phyloP scores from a whole-genome alignment of 768 basidiomycete species.

The Cystobasidium tubakii region DNA sequence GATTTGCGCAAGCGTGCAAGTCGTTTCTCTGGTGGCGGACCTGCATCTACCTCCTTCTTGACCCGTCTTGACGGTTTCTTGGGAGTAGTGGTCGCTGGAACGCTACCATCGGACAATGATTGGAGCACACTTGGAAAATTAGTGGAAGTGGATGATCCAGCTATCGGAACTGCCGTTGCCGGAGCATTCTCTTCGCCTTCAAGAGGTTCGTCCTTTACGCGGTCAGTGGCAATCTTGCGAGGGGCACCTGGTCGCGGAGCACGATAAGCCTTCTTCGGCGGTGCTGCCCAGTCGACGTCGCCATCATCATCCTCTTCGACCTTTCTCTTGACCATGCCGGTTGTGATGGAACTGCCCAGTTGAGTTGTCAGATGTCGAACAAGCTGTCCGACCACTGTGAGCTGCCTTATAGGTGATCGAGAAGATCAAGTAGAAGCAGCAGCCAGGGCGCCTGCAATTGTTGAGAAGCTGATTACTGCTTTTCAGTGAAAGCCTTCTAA shows the following conservation, averaged over 20 bases:
- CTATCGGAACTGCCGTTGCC: not conserved
- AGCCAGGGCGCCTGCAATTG: too few relatives aligned
- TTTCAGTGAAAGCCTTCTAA: too few relatives aligned
- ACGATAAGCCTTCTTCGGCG: not conserved
- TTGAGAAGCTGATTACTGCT: too few relatives aligned
- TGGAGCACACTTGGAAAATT: not conserved
- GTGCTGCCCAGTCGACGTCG: not conserved
- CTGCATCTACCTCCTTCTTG: not conserved
- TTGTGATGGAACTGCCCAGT: not conserved
- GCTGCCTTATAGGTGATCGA: too few relatives aligned
- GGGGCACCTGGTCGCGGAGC: not conserved
- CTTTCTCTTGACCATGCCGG: not conserved
- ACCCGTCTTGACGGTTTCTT: not conserved
- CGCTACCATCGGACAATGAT: not conserved
- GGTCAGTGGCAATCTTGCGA: not conserved
- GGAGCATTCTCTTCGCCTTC: not conserved
- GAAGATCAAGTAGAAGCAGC: too few relatives aligned
- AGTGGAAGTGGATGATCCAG: not conserved
- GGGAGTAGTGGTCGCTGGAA: not conserved
- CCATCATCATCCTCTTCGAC: not conserved
- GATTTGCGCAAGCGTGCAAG: slow-evolving; percentile 14
- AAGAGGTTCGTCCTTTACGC: not conserved
- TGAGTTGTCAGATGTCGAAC: not conserved
- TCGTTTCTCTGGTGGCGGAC: not conserved
- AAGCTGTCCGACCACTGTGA: not conserved